Percentiles rank a stretch among this genome's conserved stretches.
Conservation (phyloP, 2,329 filamentous ascomycete species). For the Nemania abortiva region DNA sequence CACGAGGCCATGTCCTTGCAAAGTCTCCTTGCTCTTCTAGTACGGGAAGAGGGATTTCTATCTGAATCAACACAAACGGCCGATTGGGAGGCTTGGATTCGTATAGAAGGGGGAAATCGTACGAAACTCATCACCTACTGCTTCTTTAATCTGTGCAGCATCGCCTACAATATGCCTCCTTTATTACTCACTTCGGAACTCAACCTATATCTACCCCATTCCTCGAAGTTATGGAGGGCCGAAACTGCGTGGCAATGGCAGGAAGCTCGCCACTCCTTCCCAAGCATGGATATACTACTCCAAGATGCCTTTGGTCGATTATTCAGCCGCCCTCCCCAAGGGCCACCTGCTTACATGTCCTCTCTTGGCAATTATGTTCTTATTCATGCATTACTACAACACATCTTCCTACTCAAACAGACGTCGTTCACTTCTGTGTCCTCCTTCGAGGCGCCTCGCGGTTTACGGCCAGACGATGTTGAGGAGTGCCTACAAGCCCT, state of each 20-base stretch:
- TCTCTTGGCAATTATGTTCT: slow-evolving; percentile 77
- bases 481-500: slow-evolving; percentile 68
- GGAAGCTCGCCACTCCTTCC: slow-evolving; percentile 64
- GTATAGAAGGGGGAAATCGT: slow-evolving; percentile 66
- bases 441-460: slow-evolving; percentile 63
- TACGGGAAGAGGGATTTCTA: slow-evolving; percentile 69
- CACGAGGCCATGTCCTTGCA: slow-evolving; percentile 71
- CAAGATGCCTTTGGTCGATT: slow-evolving; percentile 69
- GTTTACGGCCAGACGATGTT: slow-evolving; percentile 66
- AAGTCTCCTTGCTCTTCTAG: slow-evolving; percentile 67
- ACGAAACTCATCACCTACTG: slow-evolving; percentile 72
- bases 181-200: slow-evolving; percentile 69
- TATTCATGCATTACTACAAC: slow-evolving; percentile 78
- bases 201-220: slow-evolving; percentile 66
- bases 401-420: slow-evolving; percentile 77
- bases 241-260: slow-evolving; percentile 71
- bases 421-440: slow-evolving; percentile 65
- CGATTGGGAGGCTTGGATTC: slow-evolving; percentile 72
- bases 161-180: slow-evolving; percentile 71
- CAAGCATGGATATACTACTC: slow-evolving; percentile 64
- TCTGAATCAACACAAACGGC: slow-evolving; percentile 61
- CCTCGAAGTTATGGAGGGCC: slow-evolving; percentile 68
- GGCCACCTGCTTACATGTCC: slow-evolving; percentile 63
- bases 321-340: slow-evolving; percentile 64
- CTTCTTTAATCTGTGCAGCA: slow-evolving; percentile 73